Base-by-base conservation (phyloP, 441 rosid species). In the Populus hybrid region DNA sequence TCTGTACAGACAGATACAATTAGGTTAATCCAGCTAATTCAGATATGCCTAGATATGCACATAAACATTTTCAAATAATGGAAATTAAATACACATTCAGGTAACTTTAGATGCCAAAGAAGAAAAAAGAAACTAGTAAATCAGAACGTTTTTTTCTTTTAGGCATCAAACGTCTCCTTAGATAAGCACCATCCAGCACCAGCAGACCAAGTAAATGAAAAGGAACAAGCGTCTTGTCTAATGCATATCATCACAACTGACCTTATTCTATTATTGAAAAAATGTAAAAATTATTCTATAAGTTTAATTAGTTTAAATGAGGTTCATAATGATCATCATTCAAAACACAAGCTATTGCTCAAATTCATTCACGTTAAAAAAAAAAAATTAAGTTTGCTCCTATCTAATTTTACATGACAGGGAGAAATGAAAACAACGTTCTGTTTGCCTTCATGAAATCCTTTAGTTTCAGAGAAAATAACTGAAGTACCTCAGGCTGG, bases 401-500 rank as follows among this genome's bases (percentile, higher is more conserved):
- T 10, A 46, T 7, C 28, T 61, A 9, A 21, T 61, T 61, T 61
- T 61, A 21, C 12, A 21, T 21, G 66, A 61, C 66, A 61, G 6
- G 12, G 28, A 7, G 18, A 67, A 57, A 6, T 19, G 35, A 9
- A n/a, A 24, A 40, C 12, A 4, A 21, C 9, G 59, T 28, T 40
- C 10, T 73, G 67, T 10, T 26, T 38, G 36, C 76, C 32, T 19
- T 35, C 28, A 70, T 7, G 21, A 46, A 57, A 5, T 19, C 7
- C 9, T 72, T 72, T 23, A 14, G 21, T 16, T 32, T 67, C 70
- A 6, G 63, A 38, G 42, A 59, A 40, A 2, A 30, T 10, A 36
- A 64, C 59, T 28, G 23, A 50, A 30, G 16, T 88, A 92, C 98
- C 97, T 94, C 95, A 18, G 99, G 98, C 86, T 96, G 97, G 90